Evolutionary conservation across 2,329 filamentous ascomycete species (phyloP).

Genomic region (Tolypocladium ovalisporum): DNA sequence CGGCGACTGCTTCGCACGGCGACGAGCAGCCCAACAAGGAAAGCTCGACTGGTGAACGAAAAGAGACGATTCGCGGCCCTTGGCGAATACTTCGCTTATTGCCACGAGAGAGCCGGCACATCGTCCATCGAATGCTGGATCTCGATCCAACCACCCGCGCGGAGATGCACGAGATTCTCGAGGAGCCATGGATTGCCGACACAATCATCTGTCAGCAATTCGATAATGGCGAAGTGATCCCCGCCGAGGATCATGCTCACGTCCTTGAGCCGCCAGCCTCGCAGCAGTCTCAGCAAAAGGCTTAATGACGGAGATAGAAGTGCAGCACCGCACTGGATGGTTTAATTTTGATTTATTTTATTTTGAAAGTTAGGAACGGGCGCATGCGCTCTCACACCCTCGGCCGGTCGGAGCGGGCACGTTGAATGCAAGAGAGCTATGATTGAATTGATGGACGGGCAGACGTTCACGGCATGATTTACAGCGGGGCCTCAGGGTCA

Average conservation of each 20-base stretch:
- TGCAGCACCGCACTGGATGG: neutral
- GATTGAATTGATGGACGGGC: neutral
- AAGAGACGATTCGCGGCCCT: constrained; percentile 80
- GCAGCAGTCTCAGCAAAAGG: constrained; percentile 18
- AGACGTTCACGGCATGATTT: neutral
- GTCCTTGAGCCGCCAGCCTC: constrained; percentile 63
- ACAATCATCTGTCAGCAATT: constrained; percentile 76
- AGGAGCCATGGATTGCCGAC: constrained; percentile 82
- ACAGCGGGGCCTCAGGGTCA: neutral
- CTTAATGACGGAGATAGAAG: neutral
- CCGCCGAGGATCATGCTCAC: constrained; percentile 70
- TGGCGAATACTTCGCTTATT: constrained; percentile 82
- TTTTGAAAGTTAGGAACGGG: neutral
- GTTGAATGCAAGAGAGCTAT: neutral
- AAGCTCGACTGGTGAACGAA: constrained; percentile 35
- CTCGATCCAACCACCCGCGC: constrained; percentile 75
- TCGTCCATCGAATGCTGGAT: constrained; percentile 87
- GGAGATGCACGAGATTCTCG: constrained; percentile 73
- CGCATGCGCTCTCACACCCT: neutral
- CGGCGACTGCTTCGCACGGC: constrained; percentile 1
- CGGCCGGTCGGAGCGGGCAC: neutral
- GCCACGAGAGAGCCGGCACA: constrained; percentile 78
- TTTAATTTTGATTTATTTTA: too few species aligned
- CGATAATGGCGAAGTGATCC: constrained; percentile 56
- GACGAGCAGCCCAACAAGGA: constrained; percentile 5